Evolutionary conservation across 257 asterid species (phyloP).

Genomic region (Osmanthus fragrans): DNA sequence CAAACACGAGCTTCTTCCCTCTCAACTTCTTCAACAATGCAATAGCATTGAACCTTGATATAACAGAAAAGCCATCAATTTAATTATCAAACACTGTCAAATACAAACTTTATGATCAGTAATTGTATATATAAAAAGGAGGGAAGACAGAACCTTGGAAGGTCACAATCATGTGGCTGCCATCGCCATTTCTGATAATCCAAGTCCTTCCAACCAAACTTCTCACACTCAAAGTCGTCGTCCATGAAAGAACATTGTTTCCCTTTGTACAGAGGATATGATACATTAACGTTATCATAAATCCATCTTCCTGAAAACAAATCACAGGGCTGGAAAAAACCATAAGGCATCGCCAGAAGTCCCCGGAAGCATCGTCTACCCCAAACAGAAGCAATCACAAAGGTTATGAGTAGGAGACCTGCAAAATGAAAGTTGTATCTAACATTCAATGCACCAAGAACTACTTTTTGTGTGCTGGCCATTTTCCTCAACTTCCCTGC

Average conservation of each 20-base stretch:
- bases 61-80: slow-evolving; percentile 19
- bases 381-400: slow-evolving; percentile 9
- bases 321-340: slow-evolving; percentile 16
- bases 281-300: slow-evolving; percentile 31
- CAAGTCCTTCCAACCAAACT: slow-evolving; percentile 35
- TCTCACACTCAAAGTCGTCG: slow-evolving; percentile 45
- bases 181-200: slow-evolving; percentile 42
- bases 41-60: slow-evolving; percentile 40
- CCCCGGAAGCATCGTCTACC: background rate
- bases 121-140: background rate
- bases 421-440: slow-evolving; percentile 10
- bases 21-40: slow-evolving; percentile 30
- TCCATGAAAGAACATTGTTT: slow-evolving; percentile 36
- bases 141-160: slow-evolving; percentile 36
- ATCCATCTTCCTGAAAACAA: slow-evolving; percentile 38
- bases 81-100: background rate
- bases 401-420: slow-evolving; percentile 4
- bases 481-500: background rate
- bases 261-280: slow-evolving; percentile 36
- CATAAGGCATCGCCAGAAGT: background rate
- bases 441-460: background rate
- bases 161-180: slow-evolving; percentile 34
- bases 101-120: background rate
- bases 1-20: slow-evolving; percentile 41
- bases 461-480: slow-evolving; percentile 3